Evolutionary conservation across 2,329 filamentous ascomycete species (phyloP).

Genomic region (Colletotrichum sp.): DNA sequence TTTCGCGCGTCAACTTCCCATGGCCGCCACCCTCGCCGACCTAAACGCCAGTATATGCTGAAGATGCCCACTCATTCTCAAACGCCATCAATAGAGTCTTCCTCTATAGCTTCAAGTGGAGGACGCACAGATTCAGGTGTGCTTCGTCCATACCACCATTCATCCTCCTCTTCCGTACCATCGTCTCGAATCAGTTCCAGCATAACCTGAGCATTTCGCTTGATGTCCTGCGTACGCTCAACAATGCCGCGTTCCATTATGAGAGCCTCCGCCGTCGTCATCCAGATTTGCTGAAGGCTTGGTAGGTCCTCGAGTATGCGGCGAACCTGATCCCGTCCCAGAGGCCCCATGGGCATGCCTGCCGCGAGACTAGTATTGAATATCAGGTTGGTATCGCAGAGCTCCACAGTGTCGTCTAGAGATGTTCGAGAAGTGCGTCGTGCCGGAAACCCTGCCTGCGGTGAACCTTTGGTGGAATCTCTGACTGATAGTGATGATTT

Average conservation of each 20-base stretch:
- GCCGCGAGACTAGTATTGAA: constrained; percentile 65
- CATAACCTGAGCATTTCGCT: constrained; percentile 67
- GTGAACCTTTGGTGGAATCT: constrained; percentile 30
- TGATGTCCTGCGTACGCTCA: constrained; percentile 62
- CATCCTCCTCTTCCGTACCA: constrained; percentile 62
- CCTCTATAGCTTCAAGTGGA: constrained; percentile 54
- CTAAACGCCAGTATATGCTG: constrained; percentile 25
- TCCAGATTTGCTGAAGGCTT: constrained; percentile 64
- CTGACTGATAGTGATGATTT: constrained; percentile 51
- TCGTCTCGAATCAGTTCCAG: constrained; percentile 69
- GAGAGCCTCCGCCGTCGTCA: constrained; percentile 66
- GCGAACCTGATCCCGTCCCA: constrained; percentile 55
- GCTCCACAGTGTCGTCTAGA: background rate
- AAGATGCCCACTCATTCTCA: constrained; percentile 3
- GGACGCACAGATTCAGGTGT: constrained; percentile 61
- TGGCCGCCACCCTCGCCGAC: background rate
- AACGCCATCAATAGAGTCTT: constrained; percentile 47
- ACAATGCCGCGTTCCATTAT: constrained; percentile 67
- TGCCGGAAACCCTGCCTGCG: constrained; percentile 4
- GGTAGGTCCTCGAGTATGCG: constrained; percentile 61
- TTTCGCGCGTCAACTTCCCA: background rate
- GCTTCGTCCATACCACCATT: constrained; percentile 65
- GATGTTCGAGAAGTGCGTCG: constrained; percentile 1
- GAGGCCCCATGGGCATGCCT: constrained; percentile 66
- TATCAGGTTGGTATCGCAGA: constrained; percentile 34